These are phyloP conservation scores for Magnolia kwangsiensis DNA, from an alignment of 164 flowering plant genomes.

Conservation along the genomic window DNA sequence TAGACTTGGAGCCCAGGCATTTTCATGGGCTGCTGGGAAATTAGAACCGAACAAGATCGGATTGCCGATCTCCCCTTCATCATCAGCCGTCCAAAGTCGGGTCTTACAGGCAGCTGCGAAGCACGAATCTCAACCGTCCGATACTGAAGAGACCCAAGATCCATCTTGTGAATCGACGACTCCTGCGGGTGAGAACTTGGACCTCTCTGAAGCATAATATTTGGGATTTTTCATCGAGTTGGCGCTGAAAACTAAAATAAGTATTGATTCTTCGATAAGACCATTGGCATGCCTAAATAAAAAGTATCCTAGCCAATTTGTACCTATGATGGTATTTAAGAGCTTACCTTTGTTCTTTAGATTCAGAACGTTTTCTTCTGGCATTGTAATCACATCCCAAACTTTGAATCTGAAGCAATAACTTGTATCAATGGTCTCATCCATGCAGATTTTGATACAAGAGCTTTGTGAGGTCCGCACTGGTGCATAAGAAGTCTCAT, in stretches of 20 bases:
- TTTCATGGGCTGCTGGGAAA: constrained; percentile 75
- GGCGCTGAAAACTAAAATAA: not conserved
- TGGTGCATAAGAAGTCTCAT: no score
- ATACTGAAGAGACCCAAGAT: constrained; percentile 46
- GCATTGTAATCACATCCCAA: not conserved
- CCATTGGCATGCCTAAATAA: not conserved
- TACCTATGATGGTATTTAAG: not conserved
- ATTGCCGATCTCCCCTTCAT: constrained; percentile 77
- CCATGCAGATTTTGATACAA: no score
- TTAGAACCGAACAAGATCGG: constrained; percentile 63
- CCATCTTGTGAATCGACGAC: constrained; percentile 29
- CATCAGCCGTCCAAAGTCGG: constrained; percentile 71
- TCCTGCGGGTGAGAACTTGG: constrained; percentile 40
- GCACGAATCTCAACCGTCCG: constrained; percentile 85
- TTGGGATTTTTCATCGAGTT: not conserved
- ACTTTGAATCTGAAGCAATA: no score
- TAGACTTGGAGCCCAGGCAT: constrained; percentile 67
- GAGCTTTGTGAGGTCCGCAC: no score
- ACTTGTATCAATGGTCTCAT: no score
- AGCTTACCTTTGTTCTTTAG: not conserved
- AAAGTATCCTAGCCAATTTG: not conserved
- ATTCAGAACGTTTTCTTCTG: not conserved
- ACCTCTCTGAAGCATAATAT: constrained; percentile 53
- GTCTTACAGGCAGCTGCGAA: constrained; percentile 96
- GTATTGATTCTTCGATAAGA: not conserved